Conservation (phyloP, 176 grass and related monocot species). For the Puccinellia tenuiflora region DNA sequence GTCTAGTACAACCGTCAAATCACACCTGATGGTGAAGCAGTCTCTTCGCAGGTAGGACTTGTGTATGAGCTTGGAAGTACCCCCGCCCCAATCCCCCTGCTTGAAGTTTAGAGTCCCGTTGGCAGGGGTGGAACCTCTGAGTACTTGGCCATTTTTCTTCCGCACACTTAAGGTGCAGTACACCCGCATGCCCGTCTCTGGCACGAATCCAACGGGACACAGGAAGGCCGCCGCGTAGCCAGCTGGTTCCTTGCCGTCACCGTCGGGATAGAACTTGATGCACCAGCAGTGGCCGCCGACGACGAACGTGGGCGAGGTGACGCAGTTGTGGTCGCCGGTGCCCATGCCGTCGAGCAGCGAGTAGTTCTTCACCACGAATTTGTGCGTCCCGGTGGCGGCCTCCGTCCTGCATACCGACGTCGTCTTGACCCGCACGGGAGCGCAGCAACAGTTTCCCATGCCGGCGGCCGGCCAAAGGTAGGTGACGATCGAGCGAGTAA, state of each 20-base stretch:
- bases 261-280: conserved; percentile 25
- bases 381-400: conserved; percentile 6
- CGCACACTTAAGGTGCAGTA: background rate
- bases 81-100: no score
- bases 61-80: background rate
- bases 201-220: background rate
- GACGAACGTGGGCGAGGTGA: conserved; percentile 25
- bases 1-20: background rate
- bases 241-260: background rate
- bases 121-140: background rate
- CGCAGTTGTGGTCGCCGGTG: background rate
- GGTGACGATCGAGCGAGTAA: no score
- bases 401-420: no score
- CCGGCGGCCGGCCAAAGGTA: no score
- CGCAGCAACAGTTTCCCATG: no score
- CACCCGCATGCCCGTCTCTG: background rate
- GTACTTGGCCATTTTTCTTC: background rate
- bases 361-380: conserved; percentile 16
- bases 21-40: conserved; percentile 4
- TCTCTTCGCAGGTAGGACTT: background rate
- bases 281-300: conserved; percentile 27
- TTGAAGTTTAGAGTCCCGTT: no score
- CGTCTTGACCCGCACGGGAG: no score
- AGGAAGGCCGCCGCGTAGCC: conserved; percentile 14
- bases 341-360: conserved; percentile 24